Evolutionary conservation across 2,329 filamentous ascomycete genomes (phyloP).

Genomic region (Leptographium procerum): DNA sequence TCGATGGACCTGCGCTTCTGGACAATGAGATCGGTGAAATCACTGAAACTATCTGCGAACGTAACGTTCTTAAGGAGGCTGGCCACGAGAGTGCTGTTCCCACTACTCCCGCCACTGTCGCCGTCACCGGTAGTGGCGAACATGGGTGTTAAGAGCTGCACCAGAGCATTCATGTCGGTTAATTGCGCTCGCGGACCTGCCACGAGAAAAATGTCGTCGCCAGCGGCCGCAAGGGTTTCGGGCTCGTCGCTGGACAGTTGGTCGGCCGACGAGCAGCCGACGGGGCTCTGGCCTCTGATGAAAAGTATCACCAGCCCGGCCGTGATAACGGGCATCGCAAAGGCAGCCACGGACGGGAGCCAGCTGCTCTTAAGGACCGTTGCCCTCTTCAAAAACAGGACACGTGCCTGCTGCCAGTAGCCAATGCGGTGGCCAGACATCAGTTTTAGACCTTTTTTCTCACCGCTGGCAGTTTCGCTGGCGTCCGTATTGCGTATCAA

Average conservation of each 20-base stretch:
- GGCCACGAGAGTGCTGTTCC: not conserved
- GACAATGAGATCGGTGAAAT: conserved; percentile 57
- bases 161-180: conserved; percentile 16
- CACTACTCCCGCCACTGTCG: conserved; percentile 6
- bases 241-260: conserved; percentile 31
- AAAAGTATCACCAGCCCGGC: conserved; percentile 72
- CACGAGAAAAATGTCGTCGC: conserved; percentile 26
- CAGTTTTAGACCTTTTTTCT: conserved; percentile 34
- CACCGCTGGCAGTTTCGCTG: not conserved
- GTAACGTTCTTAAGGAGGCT: conserved; percentile 24
- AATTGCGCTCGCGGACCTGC: conserved; percentile 34
- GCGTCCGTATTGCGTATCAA: not conserved
- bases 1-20: conserved; percentile 55
- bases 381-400: conserved; percentile 67
- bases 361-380: conserved; percentile 70
- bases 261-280: conserved; percentile 39
- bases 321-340: conserved; percentile 68
- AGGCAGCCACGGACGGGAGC: conserved; percentile 61
- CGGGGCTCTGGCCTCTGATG: conserved; percentile 43
- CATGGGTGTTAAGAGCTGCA: conserved; percentile 28
- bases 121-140: conserved; percentile 15
- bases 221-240: conserved; percentile 25
- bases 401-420: conserved; percentile 56
- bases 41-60: conserved; percentile 49
- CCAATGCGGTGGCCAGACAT: conserved; percentile 59